Base-by-base conservation (phyloP, 257 asterid genomes). In the Solanum commersonii region DNA sequence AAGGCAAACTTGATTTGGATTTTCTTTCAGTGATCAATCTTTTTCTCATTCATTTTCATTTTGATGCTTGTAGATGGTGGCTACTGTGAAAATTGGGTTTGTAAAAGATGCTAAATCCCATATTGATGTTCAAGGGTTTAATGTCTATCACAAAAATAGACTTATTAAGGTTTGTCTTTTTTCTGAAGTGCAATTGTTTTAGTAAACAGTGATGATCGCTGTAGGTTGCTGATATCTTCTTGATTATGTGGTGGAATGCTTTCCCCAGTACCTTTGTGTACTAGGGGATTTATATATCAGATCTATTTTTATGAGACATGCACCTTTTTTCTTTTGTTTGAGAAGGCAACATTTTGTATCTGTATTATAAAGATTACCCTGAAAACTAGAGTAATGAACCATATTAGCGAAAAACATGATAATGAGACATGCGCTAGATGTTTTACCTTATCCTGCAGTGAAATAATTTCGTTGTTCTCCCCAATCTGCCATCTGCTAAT, bases 91-190 rank as follows among this genome's bases (percentile, higher is more conserved):
- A 84, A 93, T 97, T 93, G 99, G 99, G 68, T 97, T 97, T 90
- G 99, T 97, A 84, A 97, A 96, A 94, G 99, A 97, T 90, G 99
- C 99, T 60, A 93, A 91, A 90, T 90, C 93, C 70, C 99, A 97
- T 88, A 94, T 97, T 89, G 99, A 97, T 93, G 99, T 97, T 88
- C 99, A 96, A 91, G 99, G 99, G 65, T 97, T 97, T 90, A 97
- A 97, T 87, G 99, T 97, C 38, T 97, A 97, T 90, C 99, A 97
- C 93, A 96, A 96, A 93, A 97, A 97, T 87, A 93, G 99, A 72
- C 99, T 97, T 79, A 96, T 97, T 84, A 97, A 97, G 99, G 99
- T 97, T 38, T 77, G 84, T 87, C 86, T 68, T 60, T 52, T 87
- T 34, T 71, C 77, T 81, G 31, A 78, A 29, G 70, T 82, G 31